These are phyloP conservation scores for Rhododendron henanense DNA, from an alignment of 148 eudicot genomes.

Conservation along the genomic window DNA sequence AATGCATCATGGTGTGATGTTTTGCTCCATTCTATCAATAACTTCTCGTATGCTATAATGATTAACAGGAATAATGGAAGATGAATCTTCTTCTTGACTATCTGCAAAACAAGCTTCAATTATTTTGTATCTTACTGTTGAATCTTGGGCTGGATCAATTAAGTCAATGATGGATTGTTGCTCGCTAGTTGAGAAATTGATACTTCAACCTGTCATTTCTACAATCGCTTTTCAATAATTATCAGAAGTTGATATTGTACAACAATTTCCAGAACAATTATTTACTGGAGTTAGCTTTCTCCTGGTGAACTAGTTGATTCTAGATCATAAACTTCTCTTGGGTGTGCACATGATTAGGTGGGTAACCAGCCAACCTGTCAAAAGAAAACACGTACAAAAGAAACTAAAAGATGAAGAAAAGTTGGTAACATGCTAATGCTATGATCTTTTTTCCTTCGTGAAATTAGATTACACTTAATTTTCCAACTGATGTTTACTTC, in stretches of 20 bases:
- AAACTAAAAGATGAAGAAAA: neutral
- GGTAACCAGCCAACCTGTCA: neutral
- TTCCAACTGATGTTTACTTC: neutral
- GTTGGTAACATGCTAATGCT: neutral
- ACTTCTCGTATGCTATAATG: neutral
- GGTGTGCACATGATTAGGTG: neutral
- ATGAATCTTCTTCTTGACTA: neutral
- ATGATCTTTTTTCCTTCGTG: neutral
- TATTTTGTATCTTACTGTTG: neutral
- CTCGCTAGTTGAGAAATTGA: neutral
- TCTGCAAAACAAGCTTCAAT: neutral
- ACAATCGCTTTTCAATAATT: neutral
- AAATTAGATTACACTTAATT: neutral
- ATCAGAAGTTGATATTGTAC: neutral
- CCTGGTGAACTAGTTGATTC: neutral
- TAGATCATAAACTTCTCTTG: neutral
- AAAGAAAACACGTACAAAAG: neutral
- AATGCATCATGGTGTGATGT: neutral
- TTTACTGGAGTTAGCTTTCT: neutral
- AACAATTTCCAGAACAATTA: neutral
- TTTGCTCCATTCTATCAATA: neutral
- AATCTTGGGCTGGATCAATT: neutral
- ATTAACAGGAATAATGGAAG: neutral
- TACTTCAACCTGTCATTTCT: neutral
- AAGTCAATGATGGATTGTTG: neutral